phyloP scores from a whole-genome alignment of 1,139 yeast genomes.

The Blastobotrys serpentis region DNA sequence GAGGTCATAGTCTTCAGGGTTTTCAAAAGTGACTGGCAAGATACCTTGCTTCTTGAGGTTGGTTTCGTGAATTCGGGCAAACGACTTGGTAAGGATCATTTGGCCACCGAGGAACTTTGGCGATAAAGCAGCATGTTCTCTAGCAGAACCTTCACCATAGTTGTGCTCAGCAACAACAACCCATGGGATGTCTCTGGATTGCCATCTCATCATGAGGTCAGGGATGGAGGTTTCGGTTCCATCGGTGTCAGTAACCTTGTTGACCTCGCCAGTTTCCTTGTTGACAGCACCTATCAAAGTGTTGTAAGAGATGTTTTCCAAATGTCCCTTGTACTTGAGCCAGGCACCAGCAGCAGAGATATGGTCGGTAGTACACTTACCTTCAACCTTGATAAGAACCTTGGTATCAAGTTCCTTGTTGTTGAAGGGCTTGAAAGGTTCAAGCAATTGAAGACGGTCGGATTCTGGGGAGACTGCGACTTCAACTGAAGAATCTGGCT shows the following conservation, averaged over 20 bases:
- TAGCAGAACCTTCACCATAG: constrained; percentile 98
- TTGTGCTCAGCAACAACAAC: constrained; percentile 94
- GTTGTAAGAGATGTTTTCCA: constrained; percentile 92
- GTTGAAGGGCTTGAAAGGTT: constrained; percentile 84
- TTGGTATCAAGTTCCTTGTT: constrained; percentile 77
- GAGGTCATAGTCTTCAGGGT: constrained; percentile 84
- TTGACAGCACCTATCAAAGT: constrained; percentile 96
- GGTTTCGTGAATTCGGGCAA: constrained; percentile 94
- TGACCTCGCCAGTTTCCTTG: constrained; percentile 94
- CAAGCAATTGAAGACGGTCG: constrained; percentile 76
- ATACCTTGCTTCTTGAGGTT: constrained; percentile 95
- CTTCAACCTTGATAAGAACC: constrained; percentile 86
- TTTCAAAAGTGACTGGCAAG: constrained; percentile 87
- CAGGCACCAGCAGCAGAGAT: constrained; percentile 99
- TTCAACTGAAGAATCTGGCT: constrained; percentile 69
- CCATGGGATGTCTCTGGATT: constrained; percentile 82
- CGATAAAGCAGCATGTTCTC: constrained; percentile 97
- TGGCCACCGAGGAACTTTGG: constrained; percentile 93
- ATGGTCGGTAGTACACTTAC: constrained; percentile 98
- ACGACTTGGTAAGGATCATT: constrained; percentile 85
- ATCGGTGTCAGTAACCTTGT: constrained; percentile 82
- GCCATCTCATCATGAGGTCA: constrained; percentile 97
- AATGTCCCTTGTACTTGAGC: constrained; percentile 97
- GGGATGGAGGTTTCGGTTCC: constrained; percentile 78
- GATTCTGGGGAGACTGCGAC: constrained; percentile 77